Evolutionary conservation across 2,329 filamentous ascomycete genomes (phyloP).

Genomic region (Penicillium sp.): DNA sequence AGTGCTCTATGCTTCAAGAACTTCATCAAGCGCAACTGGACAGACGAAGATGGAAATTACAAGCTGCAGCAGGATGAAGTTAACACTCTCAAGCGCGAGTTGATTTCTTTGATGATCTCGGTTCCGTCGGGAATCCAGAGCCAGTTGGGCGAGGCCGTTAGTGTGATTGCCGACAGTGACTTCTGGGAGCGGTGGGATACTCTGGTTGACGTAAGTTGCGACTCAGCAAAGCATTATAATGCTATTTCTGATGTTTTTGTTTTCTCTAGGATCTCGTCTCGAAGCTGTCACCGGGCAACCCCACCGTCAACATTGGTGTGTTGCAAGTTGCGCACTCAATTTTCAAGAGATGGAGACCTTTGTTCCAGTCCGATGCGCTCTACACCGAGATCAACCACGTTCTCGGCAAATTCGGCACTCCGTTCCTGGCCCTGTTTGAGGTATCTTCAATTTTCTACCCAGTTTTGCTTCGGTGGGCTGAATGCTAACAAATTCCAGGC

Average conservation of each 20-base stretch:
- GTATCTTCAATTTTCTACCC: slow-evolving; percentile 46
- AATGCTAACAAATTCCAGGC: slow-evolving; percentile 35
- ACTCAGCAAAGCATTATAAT: not conserved
- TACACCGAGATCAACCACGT: slow-evolving; percentile 98
- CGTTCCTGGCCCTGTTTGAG: slow-evolving; percentile 77
- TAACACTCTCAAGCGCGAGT: slow-evolving; percentile 83
- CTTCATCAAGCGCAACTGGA: slow-evolving; percentile 92
- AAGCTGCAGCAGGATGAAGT: slow-evolving; percentile 83
- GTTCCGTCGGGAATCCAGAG: slow-evolving; percentile 84
- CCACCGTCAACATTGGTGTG: slow-evolving; percentile 86
- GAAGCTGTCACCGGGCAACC: slow-evolving; percentile 76
- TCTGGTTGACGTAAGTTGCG: slow-evolving; percentile 68
- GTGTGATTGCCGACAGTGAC: slow-evolving; percentile 95
- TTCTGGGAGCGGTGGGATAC: slow-evolving; percentile 97
- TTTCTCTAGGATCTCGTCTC: slow-evolving; percentile 72
- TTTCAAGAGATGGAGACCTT: slow-evolving; percentile 90
- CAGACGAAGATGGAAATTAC: slow-evolving; percentile 92
- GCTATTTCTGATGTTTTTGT: slow-evolving; percentile 4
- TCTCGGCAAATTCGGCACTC: slow-evolving; percentile 74
- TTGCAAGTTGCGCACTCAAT: slow-evolving; percentile 97
- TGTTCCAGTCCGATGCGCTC: slow-evolving; percentile 88
- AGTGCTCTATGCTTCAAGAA: slow-evolving; percentile 97
- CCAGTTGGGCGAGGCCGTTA: slow-evolving; percentile 94
- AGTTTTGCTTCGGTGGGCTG: not conserved
- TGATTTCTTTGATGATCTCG: slow-evolving; percentile 94